These are phyloP conservation scores for Agrostemma githago DNA, from an alignment of 148 eudicot species.

Conservation along the genomic window DNA sequence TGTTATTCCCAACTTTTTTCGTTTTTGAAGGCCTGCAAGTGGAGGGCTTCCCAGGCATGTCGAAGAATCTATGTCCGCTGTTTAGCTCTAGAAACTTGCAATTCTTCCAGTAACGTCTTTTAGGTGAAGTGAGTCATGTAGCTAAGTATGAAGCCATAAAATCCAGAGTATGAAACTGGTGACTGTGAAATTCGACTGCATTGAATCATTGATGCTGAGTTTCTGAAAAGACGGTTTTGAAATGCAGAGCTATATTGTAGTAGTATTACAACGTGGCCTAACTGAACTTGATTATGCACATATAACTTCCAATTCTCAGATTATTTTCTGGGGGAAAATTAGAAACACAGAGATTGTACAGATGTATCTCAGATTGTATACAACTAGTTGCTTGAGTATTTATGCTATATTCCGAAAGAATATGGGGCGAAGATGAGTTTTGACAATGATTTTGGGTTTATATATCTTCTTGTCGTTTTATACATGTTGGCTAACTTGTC, in stretches of 20 bases:
- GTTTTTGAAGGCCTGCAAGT: slow-evolving; percentile 64
- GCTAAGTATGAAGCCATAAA: slow-evolving; percentile 2
- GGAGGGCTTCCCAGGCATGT: slow-evolving; percentile 54
- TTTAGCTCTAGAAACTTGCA: slow-evolving; percentile 1
- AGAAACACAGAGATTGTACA: not conserved
- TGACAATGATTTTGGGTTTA: no score
- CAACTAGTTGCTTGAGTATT: not conserved
- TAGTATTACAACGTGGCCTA: not conserved
- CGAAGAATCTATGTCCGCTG: slow-evolving; percentile 36
- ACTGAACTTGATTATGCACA: not conserved
- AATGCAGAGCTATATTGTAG: not conserved
- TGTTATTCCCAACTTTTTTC: slow-evolving; percentile 6
- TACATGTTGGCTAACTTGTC: not conserved
- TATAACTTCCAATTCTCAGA: not conserved
- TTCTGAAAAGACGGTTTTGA: not conserved
- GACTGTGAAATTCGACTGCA: not conserved
- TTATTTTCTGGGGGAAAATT: not conserved
- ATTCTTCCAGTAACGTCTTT: not conserved
- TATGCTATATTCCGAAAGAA: not conserved
- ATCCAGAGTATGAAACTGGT: not conserved
- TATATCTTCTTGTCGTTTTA: not conserved
- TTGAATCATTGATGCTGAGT: not conserved
- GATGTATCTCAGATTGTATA: not conserved
- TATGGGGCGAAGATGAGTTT: not conserved
- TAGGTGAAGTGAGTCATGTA: not conserved